Evolutionary conservation across 495 filamentous ascomycete genomes (phyloP), one percentile per base, ranked within the genome.

Genomic region (Lasiosphaeris hirsuta): DNA sequence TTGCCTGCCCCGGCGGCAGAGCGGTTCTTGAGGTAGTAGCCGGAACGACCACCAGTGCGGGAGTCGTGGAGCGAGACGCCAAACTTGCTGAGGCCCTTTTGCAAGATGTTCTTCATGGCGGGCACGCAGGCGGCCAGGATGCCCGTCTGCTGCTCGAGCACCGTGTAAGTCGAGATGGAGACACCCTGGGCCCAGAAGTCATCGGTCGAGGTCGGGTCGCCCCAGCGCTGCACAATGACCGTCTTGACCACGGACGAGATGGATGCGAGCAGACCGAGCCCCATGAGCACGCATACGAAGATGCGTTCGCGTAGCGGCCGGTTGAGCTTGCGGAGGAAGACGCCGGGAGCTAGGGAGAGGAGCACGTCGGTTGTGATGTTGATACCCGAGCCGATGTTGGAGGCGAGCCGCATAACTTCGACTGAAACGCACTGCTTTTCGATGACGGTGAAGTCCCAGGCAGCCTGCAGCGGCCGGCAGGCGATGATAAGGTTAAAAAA

Each of bases 331-430:
- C 56, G 46, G 14, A 68, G 51, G 17, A 68, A 68, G 1, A 57
- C 59, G 1, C 55, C 60, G 6, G 65, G 65, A 11, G 62, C 48
- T 3, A 68, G 58, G 30, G 59, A 60, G 15, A 65, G 57, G 33
- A 68, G 51, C 10, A 68, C 37, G 42, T 68, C 65, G 30, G 65
- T 68, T 8, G 56, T 51, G 60, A 68, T 68, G 50, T 65, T 65
- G 39, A 68, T 51, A 19, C 40, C 34, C 36, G 51, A 56, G 36
- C 63, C 63, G 1, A 56, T 11, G 43, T 65, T 65, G 10, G 63
- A 63, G 5, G 59, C 62, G 34, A 30, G 46, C 9, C 51, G 44
- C 62, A 55, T 54, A 8, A 57, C 39, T 17, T 62, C 59, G 14
- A 35, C 8, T 10, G 56, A 48, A 0, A 67, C 65, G 48, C 65